phyloP scores from a whole-genome alignment of 768 basidiomycete genomes.

The Candolleomyces aberdarensis region DNA sequence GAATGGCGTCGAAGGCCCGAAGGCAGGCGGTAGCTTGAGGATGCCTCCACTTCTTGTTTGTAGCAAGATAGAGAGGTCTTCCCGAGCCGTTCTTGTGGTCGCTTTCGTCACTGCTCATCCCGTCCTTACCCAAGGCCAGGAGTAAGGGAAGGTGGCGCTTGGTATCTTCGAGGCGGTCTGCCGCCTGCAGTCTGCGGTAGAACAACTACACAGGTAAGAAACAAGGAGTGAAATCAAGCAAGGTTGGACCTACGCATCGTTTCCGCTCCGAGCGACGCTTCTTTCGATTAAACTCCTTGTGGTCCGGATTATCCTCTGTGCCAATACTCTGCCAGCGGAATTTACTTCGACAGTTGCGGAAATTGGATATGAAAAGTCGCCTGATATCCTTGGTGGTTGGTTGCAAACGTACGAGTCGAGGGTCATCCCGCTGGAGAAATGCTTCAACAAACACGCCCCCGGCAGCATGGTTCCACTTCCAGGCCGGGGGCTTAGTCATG shows the following conservation, averaged over 20 bases:
- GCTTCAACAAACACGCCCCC: background rate
- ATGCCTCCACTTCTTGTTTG: background rate
- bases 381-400: background rate
- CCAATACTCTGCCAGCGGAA: background rate
- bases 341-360: too few species aligned
- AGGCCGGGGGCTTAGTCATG: too few species aligned
- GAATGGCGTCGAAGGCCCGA: too few species aligned
- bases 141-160: background rate
- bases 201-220: background rate
- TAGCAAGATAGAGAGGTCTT: background rate
- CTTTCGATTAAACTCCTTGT: background rate
- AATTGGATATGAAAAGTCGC: background rate
- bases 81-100: background rate
- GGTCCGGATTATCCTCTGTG: background rate
- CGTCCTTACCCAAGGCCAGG: background rate
- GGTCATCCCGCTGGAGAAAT: background rate
- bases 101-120: background rate
- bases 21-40: background rate
- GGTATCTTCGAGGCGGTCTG: background rate
- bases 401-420: background rate
- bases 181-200: background rate
- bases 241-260: background rate
- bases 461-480: too few species aligned
- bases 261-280: background rate
- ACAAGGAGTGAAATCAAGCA: background rate